Evolutionary conservation across 345 rosid species (phyloP), one percentile per base, ranked within the genome.

Genomic region (Boechera retrofracta): DNA sequence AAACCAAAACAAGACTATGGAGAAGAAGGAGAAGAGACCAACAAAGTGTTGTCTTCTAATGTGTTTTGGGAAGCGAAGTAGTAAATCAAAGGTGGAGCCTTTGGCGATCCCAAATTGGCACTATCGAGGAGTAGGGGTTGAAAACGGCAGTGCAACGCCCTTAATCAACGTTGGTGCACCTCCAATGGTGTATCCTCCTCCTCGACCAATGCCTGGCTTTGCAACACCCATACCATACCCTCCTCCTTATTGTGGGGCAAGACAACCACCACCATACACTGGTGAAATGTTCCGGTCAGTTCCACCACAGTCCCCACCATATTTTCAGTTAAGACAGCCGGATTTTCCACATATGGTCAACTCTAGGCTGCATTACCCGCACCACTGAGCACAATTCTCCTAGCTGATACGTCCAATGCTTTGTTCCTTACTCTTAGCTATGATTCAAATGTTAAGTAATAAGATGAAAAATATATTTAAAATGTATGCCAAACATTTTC

Each of bases 111-210:
- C 48, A 39, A 62, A 62, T 31, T 11, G 12, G 49, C 1, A 24
- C 32, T 64, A 31, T 64, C 36, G 62, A 72, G 28, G 59, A 15
- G 13, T 55, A 39, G 13, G 48, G 6, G 38, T 15, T 15, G 38
- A 48, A 33, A 24, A 71, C 7, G 13, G 26, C n/a, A 59, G 26
- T 36, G 11, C 58, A 12, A 71, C 10, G 5, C 67, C 75, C 5
- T 48, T 60, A 13, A 47, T 60, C 61, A 62, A 72, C 69, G 29
- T 16, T 26, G 58, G 18, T 48, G 2, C 52, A 48, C 61, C 77
- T 53, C 77, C 55, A 8, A 64, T 16, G 55, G 63, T 54, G 64
- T 64, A 73, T 42, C 77, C 77, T 64, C 76, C 76, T 49, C 71
- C 77, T 31, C 77, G 33, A 53, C 45, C 55, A 41, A 10, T 29